A percentile compares a stretch with the other conserved stretches of the same genome.
Conservation (phyloP, 805 yeast genomes). For the Lipomyces chichibuensis region DNA sequence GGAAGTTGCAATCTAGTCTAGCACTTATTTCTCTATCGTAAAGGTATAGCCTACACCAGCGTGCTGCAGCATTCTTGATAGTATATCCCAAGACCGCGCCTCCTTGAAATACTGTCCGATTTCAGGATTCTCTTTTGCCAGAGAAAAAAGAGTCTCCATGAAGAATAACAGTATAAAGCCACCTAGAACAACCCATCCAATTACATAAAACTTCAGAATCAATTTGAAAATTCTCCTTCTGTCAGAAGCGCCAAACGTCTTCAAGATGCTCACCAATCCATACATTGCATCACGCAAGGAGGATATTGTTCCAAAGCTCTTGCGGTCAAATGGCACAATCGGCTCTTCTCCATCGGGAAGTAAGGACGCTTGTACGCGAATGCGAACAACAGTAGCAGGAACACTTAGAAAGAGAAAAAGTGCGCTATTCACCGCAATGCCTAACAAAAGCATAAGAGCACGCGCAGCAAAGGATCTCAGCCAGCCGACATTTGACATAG, state of each 20-base stretch:
- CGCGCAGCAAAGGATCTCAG: not conserved
- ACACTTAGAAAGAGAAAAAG: not conserved
- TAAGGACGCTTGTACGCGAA: constrained; percentile 9
- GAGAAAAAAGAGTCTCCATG: too few species aligned
- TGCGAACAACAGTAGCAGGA: constrained; percentile 8
- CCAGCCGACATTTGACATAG: not conserved
- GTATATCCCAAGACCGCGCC: too few species aligned
- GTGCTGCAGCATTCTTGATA: too few species aligned
- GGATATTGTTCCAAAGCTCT: constrained; percentile 5
- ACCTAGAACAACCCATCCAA: not conserved
- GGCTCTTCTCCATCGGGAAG: constrained; percentile 8
- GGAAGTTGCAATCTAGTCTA: too few species aligned
- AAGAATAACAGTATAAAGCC: not conserved
- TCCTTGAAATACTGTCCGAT: too few species aligned
- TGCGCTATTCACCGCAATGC: not conserved
- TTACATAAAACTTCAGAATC: constrained; percentile 1
- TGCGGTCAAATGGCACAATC: constrained; percentile 4
- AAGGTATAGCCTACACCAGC: too few species aligned
- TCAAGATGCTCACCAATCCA: constrained; percentile 4
- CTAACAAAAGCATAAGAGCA: constrained; percentile 5
- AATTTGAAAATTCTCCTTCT: not conserved
- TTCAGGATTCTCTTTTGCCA: too few species aligned
- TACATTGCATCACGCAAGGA: constrained; percentile 11
- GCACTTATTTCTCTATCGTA: too few species aligned
- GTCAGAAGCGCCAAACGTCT: constrained; percentile 3